Percentiles rank a stretch among this genome's conserved stretches.
These are phyloP conservation scores for Phytophthora multivora DNA, from an alignment of 352 stramenopile genomes.

Conservation along the genomic window DNA sequence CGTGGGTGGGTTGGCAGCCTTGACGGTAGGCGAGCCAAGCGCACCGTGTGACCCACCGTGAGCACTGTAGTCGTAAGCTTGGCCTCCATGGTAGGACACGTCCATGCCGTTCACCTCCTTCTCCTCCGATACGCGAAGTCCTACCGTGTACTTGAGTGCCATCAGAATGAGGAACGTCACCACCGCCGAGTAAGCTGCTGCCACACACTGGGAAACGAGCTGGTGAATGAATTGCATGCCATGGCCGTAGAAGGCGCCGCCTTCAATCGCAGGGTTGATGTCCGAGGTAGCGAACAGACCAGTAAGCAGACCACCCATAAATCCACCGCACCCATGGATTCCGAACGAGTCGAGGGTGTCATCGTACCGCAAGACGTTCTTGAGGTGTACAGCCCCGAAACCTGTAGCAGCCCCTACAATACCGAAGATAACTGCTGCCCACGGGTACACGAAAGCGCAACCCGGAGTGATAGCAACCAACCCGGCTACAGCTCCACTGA, in stretches of 20 bases:
- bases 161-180: slow-evolving; percentile 51
- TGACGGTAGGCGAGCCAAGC: slow-evolving; percentile 7
- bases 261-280: slow-evolving; percentile 52
- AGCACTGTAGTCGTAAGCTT: slow-evolving; percentile 42
- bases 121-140: neutral
- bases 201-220: slow-evolving; percentile 56
- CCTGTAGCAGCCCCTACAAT: slow-evolving; percentile 56
- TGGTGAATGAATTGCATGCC: slow-evolving; percentile 52
- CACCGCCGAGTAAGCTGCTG: slow-evolving; percentile 63
- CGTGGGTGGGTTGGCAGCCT: slow-evolving; percentile 16
- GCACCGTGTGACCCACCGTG: slow-evolving; percentile 8
- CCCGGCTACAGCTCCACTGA: slow-evolving; percentile 65
- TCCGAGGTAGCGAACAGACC: slow-evolving; percentile 67
- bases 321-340: slow-evolving; percentile 73
- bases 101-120: neutral
- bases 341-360: slow-evolving; percentile 81
- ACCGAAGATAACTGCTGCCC: slow-evolving; percentile 74
- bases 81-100: neutral
- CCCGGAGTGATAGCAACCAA: slow-evolving; percentile 75
- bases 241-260: slow-evolving; percentile 58
- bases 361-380: slow-evolving; percentile 71
- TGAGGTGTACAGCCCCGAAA: slow-evolving; percentile 61
- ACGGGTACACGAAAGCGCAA: slow-evolving; percentile 70
- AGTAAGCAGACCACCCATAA: slow-evolving; percentile 67
- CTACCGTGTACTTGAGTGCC: neutral